phyloP scores from a whole-genome alignment of 306 rosid genomes.

The Glycyrrhiza uralensis region DNA sequence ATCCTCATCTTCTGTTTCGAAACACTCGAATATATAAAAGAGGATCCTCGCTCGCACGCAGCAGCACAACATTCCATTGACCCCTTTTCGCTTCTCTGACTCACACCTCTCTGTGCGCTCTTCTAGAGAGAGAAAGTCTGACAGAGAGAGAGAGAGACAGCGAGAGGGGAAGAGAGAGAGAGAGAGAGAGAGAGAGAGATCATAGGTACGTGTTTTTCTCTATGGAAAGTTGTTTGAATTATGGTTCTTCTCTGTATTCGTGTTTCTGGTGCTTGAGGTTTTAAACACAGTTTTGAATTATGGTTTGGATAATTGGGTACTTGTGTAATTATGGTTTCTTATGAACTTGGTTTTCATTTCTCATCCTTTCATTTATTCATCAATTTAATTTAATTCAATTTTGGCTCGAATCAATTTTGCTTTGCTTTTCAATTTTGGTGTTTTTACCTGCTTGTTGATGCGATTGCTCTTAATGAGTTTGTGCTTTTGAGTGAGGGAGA shows the following conservation, averaged over 20 bases:
- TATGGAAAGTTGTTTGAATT: background rate
- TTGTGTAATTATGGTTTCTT: background rate
- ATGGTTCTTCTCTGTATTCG: background rate
- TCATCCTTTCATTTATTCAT: background rate
- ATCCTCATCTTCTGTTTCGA: conserved; percentile 7
- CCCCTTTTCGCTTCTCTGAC: conserved; percentile 30
- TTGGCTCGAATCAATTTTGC: background rate
- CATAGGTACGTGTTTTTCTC: background rate
- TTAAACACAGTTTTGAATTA: no score
- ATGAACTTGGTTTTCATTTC: background rate
- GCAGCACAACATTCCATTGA: conserved; percentile 19
- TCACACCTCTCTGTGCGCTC: background rate
- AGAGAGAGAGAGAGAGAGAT: background rate
- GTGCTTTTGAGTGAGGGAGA: background rate
- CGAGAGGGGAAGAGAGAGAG: background rate
- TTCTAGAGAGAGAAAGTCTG: conserved; percentile 13
- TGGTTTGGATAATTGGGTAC: no score
- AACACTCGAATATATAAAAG: background rate
- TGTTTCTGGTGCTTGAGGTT: no score
- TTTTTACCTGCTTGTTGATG: background rate
- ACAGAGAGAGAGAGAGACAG: background rate
- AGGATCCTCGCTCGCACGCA: background rate
- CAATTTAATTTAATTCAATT: background rate
- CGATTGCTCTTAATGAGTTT: background rate
- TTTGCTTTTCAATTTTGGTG: background rate